phyloP scores from a whole-genome alignment of 192 early-diverging fungal genomes.

The Gaertneriomyces sp. region DNA sequence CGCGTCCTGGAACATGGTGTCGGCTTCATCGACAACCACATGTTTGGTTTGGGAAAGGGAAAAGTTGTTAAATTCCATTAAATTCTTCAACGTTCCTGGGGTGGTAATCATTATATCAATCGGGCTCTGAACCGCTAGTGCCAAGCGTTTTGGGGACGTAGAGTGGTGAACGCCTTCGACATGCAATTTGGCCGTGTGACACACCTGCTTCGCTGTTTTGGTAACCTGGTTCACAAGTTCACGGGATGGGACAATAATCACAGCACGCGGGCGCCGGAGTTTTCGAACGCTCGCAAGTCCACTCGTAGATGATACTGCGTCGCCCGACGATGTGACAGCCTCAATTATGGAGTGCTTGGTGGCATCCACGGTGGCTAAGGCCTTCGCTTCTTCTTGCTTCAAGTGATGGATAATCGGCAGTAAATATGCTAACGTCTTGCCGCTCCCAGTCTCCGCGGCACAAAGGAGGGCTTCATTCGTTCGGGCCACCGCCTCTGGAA shows the following conservation, averaged over 20 bases:
- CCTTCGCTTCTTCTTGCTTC: slow-evolving; percentile 53
- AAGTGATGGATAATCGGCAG: slow-evolving; percentile 73
- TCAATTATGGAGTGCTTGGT: slow-evolving; percentile 19
- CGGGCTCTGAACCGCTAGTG: slow-evolving; percentile 46
- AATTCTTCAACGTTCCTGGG: slow-evolving; percentile 61
- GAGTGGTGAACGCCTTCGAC: slow-evolving; percentile 47
- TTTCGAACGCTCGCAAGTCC: slow-evolving; percentile 49
- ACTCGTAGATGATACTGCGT: slow-evolving; percentile 3
- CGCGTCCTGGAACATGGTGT: slow-evolving; percentile 78
- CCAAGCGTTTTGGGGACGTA: not conserved
- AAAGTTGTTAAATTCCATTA: slow-evolving; percentile 51
- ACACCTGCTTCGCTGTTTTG: slow-evolving; percentile 64
- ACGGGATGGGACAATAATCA: slow-evolving; percentile 84
- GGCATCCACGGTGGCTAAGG: slow-evolving; percentile 11
- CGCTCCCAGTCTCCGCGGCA: slow-evolving; percentile 87
- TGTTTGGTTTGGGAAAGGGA: slow-evolving; percentile 59
- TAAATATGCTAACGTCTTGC: slow-evolving; percentile 89
- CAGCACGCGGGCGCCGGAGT: slow-evolving; percentile 72
- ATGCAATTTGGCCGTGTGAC: slow-evolving; percentile 67
- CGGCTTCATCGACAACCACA: slow-evolving; percentile 90
- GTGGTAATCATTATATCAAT: slow-evolving; percentile 85
- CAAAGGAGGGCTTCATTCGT: slow-evolving; percentile 49
- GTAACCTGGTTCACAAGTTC: slow-evolving; percentile 82
- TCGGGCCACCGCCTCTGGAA: slow-evolving; percentile 61
- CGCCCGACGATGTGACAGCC: slow-evolving; percentile 14